phyloP scores from a whole-genome alignment of 2,329 filamentous ascomycete species.

The Pochonia chlamydosporia region DNA sequence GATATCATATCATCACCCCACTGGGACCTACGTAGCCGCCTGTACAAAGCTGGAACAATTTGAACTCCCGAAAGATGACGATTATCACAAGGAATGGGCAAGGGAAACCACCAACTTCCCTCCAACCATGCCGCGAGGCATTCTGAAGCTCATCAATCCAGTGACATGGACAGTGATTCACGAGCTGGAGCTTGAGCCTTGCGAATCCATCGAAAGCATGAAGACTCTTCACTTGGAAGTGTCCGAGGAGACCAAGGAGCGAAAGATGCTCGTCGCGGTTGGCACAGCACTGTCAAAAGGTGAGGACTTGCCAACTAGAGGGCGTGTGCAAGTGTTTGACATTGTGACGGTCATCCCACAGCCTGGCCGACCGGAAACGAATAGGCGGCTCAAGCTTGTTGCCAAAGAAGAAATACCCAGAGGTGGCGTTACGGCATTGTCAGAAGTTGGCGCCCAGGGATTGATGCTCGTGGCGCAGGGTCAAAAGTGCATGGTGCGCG shows the following conservation, averaged over 20 bases:
- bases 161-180: constrained; percentile 75
- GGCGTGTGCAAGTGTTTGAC: constrained; percentile 85
- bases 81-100: constrained; percentile 75
- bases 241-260: constrained; percentile 84
- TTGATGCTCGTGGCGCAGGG: constrained; percentile 88
- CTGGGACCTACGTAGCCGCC: constrained; percentile 69
- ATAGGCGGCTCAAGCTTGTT: constrained; percentile 77
- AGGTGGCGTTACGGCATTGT: constrained; percentile 82
- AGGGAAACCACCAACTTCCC: constrained; percentile 59
- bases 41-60: constrained; percentile 66
- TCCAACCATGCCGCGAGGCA: constrained; percentile 66
- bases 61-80: constrained; percentile 79
- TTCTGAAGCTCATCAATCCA: constrained; percentile 73
- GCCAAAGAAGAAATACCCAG: constrained; percentile 87
- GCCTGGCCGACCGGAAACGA: constrained; percentile 77
- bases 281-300: constrained; percentile 83
- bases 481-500: constrained; percentile 95
- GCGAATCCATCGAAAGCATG: constrained; percentile 75
- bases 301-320: constrained; percentile 82
- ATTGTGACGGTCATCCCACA: constrained; percentile 89
- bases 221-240: constrained; percentile 81
- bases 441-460: constrained; percentile 78
- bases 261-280: constrained; percentile 73
- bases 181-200: constrained; percentile 63
- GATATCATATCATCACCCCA: constrained; percentile 70